A percentile compares a stretch with the other conserved stretches of the same genome.
Conservation (phyloP, 805 yeast genomes). For the Starmera caribaea region DNA sequence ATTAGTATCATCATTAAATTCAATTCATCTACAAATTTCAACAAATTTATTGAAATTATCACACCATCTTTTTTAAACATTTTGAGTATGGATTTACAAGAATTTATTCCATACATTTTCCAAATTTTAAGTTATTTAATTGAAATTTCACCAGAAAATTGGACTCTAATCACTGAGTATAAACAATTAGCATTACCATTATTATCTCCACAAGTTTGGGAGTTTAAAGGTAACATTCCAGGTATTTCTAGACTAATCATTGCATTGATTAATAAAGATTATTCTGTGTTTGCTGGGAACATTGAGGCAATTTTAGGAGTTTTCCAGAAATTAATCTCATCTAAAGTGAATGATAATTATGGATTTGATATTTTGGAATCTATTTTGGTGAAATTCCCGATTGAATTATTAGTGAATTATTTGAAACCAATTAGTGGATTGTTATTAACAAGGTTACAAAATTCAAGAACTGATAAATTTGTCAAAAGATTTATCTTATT, state of each 20-base stretch:
- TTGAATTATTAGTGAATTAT: conserved; percentile 38
- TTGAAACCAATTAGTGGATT: conserved; percentile 67
- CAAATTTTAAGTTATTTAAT: conserved; percentile 79
- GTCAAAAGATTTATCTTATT: conserved; percentile 63
- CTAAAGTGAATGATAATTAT: conserved; percentile 66
- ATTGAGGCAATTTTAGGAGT: conserved; percentile 85
- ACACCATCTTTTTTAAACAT: conserved; percentile 61
- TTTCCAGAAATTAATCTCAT: conserved; percentile 87
- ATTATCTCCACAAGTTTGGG: conserved; percentile 90
- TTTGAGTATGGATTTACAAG: conserved; percentile 80
- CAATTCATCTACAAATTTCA: conserved; percentile 24
- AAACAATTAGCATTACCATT: conserved; percentile 68
- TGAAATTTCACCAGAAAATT: conserved; percentile 41
- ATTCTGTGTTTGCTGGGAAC: conserved; percentile 23
- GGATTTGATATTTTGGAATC: conserved; percentile 81
- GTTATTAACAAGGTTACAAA: conserved; percentile 71
- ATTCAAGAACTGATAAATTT: conserved; percentile 73
- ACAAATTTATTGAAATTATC: conserved; percentile 30
- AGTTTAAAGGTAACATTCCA: conserved; percentile 84
- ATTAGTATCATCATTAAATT: conserved; percentile 66
- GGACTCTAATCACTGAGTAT: conserved; percentile 54
- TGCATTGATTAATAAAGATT: conserved; percentile 42
- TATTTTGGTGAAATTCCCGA: conserved; percentile 50
- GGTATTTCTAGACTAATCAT: conserved; percentile 77
- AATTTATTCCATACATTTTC: conserved; percentile 86